Percentiles rank a stretch among this genome's conserved stretches.
Conservation (phyloP, 2,329 filamentous ascomycete genomes). For the Stachybotrys chlorohalonatus region DNA sequence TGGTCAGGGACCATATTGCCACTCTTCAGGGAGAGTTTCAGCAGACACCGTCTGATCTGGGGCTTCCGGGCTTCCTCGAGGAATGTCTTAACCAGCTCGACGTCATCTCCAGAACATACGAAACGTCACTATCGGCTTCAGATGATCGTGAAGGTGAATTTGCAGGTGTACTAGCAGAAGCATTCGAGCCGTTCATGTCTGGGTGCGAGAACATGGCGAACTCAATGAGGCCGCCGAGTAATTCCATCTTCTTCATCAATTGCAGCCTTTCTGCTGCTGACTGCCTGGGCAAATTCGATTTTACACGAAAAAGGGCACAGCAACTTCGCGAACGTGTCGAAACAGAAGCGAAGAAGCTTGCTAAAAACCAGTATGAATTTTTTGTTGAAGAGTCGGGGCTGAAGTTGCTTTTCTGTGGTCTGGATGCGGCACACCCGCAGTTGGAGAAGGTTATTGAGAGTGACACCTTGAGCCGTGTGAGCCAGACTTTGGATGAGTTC, state of each 20-base stretch:
- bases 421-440: constrained; percentile 29
- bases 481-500: constrained; percentile 79
- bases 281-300: constrained; percentile 50
- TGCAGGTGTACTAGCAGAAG: constrained; percentile 63
- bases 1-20: constrained; percentile 73
- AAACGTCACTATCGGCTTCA: constrained; percentile 62
- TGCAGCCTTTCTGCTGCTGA: constrained; percentile 53
- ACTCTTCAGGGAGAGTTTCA: constrained; percentile 65
- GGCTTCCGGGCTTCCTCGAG: constrained; percentile 69
- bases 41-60: constrained; percentile 61
- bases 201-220: constrained; percentile 63
- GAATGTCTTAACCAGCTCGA: constrained; percentile 72
- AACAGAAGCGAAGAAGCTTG: constrained; percentile 46
- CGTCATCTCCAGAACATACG: constrained; percentile 76
- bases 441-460: constrained; percentile 35
- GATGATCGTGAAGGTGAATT: constrained; percentile 59
- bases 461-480: constrained; percentile 51
- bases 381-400: constrained; percentile 71
- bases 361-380: constrained; percentile 61
- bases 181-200: constrained; percentile 77
- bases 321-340: constrained; percentile 49
- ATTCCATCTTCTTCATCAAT: constrained; percentile 65
- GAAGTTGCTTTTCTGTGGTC: constrained; percentile 48
- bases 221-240: constrained; percentile 47
- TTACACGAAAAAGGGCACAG: constrained; percentile 47